Evolutionary conservation across 257 asterid genomes (phyloP).

Genomic region (Lycium ferocissimum): DNA sequence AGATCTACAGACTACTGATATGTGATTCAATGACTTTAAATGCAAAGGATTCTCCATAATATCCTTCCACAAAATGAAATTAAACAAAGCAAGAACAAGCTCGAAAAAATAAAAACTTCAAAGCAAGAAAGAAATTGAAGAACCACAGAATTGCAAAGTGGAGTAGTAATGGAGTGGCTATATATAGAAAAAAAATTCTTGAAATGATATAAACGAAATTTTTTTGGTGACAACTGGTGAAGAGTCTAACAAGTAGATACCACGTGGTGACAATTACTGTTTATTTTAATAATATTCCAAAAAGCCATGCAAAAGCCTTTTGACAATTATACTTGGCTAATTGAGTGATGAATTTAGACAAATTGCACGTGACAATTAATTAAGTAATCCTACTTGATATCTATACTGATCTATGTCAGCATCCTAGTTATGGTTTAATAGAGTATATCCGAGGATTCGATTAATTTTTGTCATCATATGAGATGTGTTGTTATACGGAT

Average conservation of each 20-base stretch:
- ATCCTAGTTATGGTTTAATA: neutral
- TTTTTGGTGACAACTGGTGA: neutral
- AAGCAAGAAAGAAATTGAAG: neutral
- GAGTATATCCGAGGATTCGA: neutral
- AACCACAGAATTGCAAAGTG: neutral
- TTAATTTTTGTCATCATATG: too few relatives aligned
- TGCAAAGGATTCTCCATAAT: conserved; percentile 40
- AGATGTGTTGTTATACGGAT: too few relatives aligned
- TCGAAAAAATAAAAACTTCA: neutral
- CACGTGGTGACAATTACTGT: conserved; percentile 3
- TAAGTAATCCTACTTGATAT: too few relatives aligned
- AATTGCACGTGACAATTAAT: neutral
- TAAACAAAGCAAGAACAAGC: neutral
- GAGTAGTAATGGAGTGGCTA: neutral
- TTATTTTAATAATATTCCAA: neutral
- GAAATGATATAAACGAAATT: neutral
- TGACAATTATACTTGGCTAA: neutral
- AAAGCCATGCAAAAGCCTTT: neutral
- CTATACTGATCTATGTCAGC: neutral
- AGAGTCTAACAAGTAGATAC: conserved; percentile 11
- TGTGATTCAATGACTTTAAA: conserved; percentile 42
- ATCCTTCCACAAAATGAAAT: neutral
- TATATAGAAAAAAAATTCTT: neutral
- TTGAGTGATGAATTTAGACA: neutral
- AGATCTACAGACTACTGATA: conserved; percentile 41